Evolutionary conservation across 2,329 filamentous ascomycete species (phyloP).

Genomic region (Fusarium nematophilum): DNA sequence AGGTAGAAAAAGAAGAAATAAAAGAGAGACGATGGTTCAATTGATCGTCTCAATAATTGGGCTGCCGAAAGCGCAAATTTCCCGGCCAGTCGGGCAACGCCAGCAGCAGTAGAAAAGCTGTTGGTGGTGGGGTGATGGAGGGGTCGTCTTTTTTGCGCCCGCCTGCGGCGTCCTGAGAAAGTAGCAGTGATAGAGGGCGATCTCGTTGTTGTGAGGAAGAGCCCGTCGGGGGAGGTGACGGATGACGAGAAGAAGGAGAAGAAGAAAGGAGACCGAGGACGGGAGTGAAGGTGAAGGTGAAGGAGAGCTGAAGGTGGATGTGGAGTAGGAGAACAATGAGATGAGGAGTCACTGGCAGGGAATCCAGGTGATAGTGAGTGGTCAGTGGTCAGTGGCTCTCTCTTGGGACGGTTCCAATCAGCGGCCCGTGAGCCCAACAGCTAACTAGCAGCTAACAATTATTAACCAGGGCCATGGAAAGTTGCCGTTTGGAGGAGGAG

Average conservation of each 20-base stretch:
- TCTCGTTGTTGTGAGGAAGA: not conserved
- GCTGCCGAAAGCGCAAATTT: slow-evolving; percentile 9
- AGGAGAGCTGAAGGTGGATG: not conserved
- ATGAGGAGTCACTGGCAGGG: not conserved
- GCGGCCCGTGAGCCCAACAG: slow-evolving; percentile 9
- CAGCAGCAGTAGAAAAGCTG: not conserved
- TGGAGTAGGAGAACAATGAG: slow-evolving; percentile 8
- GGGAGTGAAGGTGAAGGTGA: not conserved
- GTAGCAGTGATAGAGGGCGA: not conserved
- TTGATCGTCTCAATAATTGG: slow-evolving; percentile 7
- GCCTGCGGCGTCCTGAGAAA: slow-evolving; percentile 26
- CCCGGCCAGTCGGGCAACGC: slow-evolving; percentile 2
- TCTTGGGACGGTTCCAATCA: slow-evolving; percentile 15
- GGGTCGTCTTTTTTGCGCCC: slow-evolving; percentile 27
- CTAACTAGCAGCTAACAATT: slow-evolving; percentile 1
- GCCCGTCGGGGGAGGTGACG: not conserved
- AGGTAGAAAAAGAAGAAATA: not conserved
- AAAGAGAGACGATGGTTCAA: slow-evolving; percentile 2
- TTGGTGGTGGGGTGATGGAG: slow-evolving; percentile 36
- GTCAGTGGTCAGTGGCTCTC: slow-evolving; percentile 9
- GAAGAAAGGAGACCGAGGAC: not conserved
- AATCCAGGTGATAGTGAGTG: slow-evolving; percentile 2
- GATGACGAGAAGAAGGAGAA: not conserved
- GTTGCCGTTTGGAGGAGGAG: not conserved
- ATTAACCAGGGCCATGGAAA: slow-evolving; percentile 10